Percentiles rank a stretch among this genome's conserved stretches.
Evolutionary conservation across 2,329 filamentous ascomycete species (phyloP).

Genomic region (Gnomoniopsis sp.): DNA sequence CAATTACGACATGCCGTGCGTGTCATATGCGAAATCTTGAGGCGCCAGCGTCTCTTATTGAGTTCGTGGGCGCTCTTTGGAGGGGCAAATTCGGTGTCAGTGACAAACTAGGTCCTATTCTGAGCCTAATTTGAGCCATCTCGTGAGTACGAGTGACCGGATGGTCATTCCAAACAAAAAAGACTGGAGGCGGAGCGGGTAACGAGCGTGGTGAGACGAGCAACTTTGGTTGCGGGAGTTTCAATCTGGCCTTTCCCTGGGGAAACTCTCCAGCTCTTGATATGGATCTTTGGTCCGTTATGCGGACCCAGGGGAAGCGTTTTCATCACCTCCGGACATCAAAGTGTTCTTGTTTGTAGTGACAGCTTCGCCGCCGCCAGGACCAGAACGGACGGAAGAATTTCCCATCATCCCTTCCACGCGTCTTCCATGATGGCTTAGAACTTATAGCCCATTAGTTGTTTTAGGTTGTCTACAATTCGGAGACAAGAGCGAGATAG

Average conservation of each 20-base stretch:
- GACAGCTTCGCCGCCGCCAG: no score
- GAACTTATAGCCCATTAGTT: neutral
- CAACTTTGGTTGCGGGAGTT: neutral
- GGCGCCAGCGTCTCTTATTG: no score
- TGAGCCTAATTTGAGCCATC: no score
- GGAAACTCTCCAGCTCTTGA: neutral
- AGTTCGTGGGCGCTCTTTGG: no score
- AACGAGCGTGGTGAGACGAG: neutral
- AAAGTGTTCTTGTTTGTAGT: neutral
- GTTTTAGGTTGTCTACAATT: constrained; percentile 4
- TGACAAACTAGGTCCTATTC: no score
- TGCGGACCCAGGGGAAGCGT: neutral
- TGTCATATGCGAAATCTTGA: neutral
- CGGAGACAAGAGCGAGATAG: neutral
- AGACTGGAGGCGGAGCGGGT: neutral
- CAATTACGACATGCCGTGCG: constrained; percentile 36
- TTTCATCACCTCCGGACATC: neutral
- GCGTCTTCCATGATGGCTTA: neutral
- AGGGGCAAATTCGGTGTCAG: no score
- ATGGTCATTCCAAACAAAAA: neutral
- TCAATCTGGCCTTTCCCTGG: neutral
- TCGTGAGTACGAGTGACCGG: no score
- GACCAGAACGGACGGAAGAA: no score
- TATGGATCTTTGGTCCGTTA: neutral
- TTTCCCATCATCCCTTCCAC: neutral